Conservation (phyloP, 139 green algal species). For the Desmodesmus armatus region DNA sequence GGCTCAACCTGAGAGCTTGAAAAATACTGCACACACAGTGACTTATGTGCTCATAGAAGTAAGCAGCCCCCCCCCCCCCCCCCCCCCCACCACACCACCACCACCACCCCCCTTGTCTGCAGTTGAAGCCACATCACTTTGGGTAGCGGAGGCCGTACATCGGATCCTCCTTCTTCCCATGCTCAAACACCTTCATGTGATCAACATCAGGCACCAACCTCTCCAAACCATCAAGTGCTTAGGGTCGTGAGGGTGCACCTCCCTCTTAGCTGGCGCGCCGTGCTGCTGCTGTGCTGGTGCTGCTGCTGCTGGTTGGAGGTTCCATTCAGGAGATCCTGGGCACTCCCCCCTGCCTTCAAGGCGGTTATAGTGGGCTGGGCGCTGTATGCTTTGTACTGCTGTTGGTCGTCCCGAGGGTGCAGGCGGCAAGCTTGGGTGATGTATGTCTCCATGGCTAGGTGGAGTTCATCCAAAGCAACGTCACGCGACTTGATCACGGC, state of each 20-base stretch:
- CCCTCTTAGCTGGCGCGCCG: background rate
- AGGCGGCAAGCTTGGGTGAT: background rate
- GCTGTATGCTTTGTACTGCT: background rate
- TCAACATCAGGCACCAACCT: too few relatives aligned
- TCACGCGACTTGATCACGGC: background rate
- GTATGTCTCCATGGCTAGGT: background rate
- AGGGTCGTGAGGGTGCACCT: background rate
- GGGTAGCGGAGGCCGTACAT: background rate
- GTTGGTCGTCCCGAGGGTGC: background rate
- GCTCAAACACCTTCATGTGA: too few relatives aligned
- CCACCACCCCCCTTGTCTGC: too few relatives aligned
- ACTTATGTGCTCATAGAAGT: too few relatives aligned
- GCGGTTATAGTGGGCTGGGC: background rate
- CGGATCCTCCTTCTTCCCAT: background rate
- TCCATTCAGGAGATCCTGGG: background rate
- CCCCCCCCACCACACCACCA: too few relatives aligned
- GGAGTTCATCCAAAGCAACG: background rate
- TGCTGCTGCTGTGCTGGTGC: background rate
- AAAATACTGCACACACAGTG: too few relatives aligned
- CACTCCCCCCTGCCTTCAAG: background rate
- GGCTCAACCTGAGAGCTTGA: too few relatives aligned
- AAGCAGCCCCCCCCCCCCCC: too few relatives aligned
- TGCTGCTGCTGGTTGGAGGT: background rate
- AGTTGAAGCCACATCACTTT: too few relatives aligned
- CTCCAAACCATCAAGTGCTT: too few relatives aligned